A percentile compares a stretch with the other conserved stretches of the same genome.
phyloP scores from a whole-genome alignment of 306 rosid species.

The Luffa acutangula region DNA sequence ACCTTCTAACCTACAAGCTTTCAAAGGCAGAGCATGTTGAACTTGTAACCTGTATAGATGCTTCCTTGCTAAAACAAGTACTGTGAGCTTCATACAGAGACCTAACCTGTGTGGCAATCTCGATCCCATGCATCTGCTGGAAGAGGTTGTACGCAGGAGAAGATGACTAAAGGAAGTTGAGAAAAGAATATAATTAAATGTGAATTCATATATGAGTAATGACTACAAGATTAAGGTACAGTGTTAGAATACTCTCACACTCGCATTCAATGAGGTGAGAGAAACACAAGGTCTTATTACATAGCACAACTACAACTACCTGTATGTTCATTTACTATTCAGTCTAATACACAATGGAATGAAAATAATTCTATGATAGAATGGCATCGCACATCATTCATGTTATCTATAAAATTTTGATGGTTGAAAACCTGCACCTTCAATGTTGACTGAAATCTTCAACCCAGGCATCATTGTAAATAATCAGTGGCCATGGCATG shows the following conservation, averaged over 20 bases:
- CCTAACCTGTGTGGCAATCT: neutral
- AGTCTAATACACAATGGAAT: neutral
- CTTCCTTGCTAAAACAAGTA: neutral
- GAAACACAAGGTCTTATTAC: neutral
- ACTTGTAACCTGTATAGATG: neutral
- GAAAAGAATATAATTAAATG: neutral
- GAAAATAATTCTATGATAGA: neutral
- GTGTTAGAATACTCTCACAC: neutral
- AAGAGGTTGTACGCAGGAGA: neutral
- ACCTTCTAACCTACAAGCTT: constrained; percentile 3
- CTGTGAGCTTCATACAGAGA: neutral
- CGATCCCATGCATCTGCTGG: neutral
- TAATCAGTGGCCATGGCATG: neutral
- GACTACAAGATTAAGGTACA: neutral
- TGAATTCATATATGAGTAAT: neutral
- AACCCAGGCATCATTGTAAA: neutral
- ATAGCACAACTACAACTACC: neutral
- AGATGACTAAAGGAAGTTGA: neutral
- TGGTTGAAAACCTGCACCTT: neutral
- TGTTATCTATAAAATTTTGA: neutral
- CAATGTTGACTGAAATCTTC: neutral
- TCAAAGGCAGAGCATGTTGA: neutral
- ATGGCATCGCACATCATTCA: neutral
- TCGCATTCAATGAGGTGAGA: neutral
- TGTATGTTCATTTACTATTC: neutral